Base-by-base conservation (phyloP, 208 protist species). In the Vickermania spadyakhi region DNA sequence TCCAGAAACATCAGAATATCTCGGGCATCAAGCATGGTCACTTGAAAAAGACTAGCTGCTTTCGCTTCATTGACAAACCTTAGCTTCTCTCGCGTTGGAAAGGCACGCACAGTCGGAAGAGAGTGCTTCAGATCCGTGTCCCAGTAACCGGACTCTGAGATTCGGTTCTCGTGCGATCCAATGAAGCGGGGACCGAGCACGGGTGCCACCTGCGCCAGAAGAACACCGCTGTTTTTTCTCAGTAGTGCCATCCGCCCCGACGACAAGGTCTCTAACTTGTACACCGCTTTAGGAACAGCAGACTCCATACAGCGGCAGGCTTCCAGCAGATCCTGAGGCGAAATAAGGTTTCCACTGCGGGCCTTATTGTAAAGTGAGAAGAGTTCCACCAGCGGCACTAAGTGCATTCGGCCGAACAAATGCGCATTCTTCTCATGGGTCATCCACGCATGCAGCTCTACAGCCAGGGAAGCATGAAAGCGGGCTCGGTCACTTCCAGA, bases 341-440 rank as follows among this genome's bases (percentile, higher is more conserved):
- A 80, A 26, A 93, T 73, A 56, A 93, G 66, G 64, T 90, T 80
- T 7, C 75, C 82, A 21, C 80, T 81, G 56, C 86, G 80, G 3
- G 86, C 86, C 53, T 77, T 82, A 68, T 93, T 93, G 72, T 93
- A 93, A 49, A 93, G 55, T 0, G 86, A 76, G 55, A 89, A 93
- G 14, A 93, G 71, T 64, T 93, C 86, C 53, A 90, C 86, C 2
- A 93, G 70, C 21, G 86, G 83, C 29, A 93, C 68, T 7, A 93
- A 56, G 28, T 80, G 83, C 75, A 81, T 84, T n/a, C 68, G 60
- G 58, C 76, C 75, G 64, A 93, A 89, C 2, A 81, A 61, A 68
- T 65, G 66, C 14, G 73, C 64, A 64, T 93, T 93, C 42, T 75
- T 73, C n/a, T 65, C 65, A 71, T 93, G 86, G 29, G 76, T 81